A percentile compares a stretch with the other conserved stretches of the same genome.
Conservation (phyloP, 2,329 filamentous ascomycete species). For the Aspergillus nomiae region DNA sequence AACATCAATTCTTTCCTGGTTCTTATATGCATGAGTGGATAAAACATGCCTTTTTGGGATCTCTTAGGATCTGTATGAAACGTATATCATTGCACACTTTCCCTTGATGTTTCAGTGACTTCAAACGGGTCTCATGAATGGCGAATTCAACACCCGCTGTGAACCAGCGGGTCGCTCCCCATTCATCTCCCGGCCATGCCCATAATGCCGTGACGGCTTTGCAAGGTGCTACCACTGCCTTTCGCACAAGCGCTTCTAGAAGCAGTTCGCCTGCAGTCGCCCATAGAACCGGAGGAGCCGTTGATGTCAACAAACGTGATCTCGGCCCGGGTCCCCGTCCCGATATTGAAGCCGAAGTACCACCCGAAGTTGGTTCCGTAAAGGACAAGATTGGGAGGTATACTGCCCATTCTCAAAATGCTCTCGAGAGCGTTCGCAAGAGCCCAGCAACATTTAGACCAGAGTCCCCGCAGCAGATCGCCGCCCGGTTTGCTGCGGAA, state of each 20-base stretch:
- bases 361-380: slow-evolving; percentile 38
- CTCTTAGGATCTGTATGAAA: background rate
- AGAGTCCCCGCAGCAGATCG: slow-evolving; percentile 33
- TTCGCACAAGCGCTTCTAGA: slow-evolving; percentile 29
- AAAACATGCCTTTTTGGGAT: background rate
- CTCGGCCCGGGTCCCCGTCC: slow-evolving; percentile 12
- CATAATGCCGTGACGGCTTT: slow-evolving; percentile 28
- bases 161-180: slow-evolving; percentile 31
- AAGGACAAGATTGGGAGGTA: slow-evolving; percentile 42
- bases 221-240: slow-evolving; percentile 41
- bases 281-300: slow-evolving; percentile 19
- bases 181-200: slow-evolving; percentile 26
- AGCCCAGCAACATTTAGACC: slow-evolving; percentile 17
- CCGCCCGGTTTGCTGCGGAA: slow-evolving; percentile 37
- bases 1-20: background rate
- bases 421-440: slow-evolving; percentile 17
- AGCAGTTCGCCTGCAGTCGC: slow-evolving; percentile 17
- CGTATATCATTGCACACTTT: background rate
- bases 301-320: slow-evolving; percentile 21
- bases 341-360: slow-evolving; percentile 24
- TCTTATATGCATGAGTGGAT: background rate
- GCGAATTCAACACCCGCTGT: slow-evolving; percentile 29
- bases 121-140: slow-evolving; percentile 31
- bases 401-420: slow-evolving; percentile 23
- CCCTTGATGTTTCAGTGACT: background rate